Conservation (phyloP, 345 rosid species). For the Linum trigynum region DNA sequence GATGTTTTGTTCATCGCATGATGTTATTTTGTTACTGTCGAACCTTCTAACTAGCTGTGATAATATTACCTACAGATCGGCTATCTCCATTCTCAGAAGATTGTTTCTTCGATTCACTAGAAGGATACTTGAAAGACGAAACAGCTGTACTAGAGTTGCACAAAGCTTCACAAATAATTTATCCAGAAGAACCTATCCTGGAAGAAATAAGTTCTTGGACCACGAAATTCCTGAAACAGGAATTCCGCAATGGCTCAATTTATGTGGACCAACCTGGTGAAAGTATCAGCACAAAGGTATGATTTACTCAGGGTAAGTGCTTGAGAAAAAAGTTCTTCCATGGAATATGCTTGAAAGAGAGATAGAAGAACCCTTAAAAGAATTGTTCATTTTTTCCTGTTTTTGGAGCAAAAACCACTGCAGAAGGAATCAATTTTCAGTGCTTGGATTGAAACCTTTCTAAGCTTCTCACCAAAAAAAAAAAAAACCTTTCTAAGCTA, state of each 20-base stretch:
- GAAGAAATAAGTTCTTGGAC: conserved; percentile 9
- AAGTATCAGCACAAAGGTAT: too few relatives aligned
- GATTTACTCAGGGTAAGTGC: too few relatives aligned
- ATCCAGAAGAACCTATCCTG: conserved; percentile 7
- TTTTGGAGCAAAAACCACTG: too few relatives aligned
- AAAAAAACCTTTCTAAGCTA: neutral
- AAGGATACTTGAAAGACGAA: neutral
- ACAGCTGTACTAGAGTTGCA: conserved; percentile 9
- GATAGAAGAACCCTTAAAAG: too few relatives aligned
- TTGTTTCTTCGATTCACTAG: neutral
- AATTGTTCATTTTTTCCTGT: too few relatives aligned
- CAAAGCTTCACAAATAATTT: conserved; percentile 13
- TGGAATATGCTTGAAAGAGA: neutral
- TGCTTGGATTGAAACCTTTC: too few relatives aligned
- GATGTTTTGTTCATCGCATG: neutral
- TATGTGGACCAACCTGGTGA: too few relatives aligned
- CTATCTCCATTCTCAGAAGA: neutral
- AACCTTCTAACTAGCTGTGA: neutral
- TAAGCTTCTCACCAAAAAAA: too few relatives aligned
- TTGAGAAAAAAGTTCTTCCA: neutral
- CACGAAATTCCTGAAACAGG: neutral
- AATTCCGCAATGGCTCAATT: neutral
- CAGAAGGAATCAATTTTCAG: too few relatives aligned
- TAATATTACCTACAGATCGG: neutral
- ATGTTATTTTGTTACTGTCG: neutral